Base-by-base conservation (phyloP, 768 basidiomycete genomes). In the Suillus clintonianus region DNA sequence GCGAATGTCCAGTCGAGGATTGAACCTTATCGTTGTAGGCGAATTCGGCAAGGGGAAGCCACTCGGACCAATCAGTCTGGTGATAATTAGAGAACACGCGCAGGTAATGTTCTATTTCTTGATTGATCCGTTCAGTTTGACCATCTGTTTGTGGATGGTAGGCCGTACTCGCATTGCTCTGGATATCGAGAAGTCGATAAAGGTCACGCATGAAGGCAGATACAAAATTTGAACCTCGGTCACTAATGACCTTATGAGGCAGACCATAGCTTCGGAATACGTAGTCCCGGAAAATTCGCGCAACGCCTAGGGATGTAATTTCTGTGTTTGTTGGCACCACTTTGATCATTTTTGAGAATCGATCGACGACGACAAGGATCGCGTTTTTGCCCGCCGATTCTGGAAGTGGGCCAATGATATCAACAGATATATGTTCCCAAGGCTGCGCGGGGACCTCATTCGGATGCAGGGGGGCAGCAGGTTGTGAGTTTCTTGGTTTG, bases 131-230 rank as follows among this genome's bases (percentile, higher is more conserved):
- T 62, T 84, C 80, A 0, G 79, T 80, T 56, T 79, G 77, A 0
- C 82, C 78, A 62, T 82, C 43, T 3, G 41, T 76, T 62, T 79
- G 76, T 0, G 82, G 83, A 59, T 82, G 82, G 59, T 76, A 83
- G 1, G 80, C 82, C 0, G 82, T 83, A 9, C 74, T 77, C 0
- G 75, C 65, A 43, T 71, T 73, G 5, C 59, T 60, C 41, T 80
- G 54, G 51, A 82, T 79, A 0, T 74, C 71, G 0, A 81, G 72
- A 1, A 70, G 60, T 37, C 51, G 30, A 42, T 70, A 69, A 0
- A 82, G 61, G 1, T 71, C 71, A 15, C 41, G 30, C 63, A 72
- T 78, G 64, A 80, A 74, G 9, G 69, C 27, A 5, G 67, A 68
- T 1, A 60, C 34, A 36, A 68, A 68, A 22, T 66, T 62, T 0